Evolutionary conservation across 2,329 filamentous ascomycete genomes (phyloP).

Genomic region (Diplodia intermedia): DNA sequence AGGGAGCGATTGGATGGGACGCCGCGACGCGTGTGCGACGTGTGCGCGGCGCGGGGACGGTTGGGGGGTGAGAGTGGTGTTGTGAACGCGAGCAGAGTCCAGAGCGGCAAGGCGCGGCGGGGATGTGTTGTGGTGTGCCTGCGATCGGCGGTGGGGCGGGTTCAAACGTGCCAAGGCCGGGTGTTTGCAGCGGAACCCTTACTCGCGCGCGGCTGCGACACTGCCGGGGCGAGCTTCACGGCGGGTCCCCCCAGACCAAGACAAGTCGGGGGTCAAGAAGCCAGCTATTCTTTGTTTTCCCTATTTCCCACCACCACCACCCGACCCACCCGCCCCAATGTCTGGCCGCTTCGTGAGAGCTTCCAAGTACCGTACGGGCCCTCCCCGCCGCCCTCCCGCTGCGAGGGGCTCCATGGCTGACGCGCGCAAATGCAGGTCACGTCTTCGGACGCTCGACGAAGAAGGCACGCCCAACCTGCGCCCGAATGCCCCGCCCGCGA

Average conservation of each 20-base stretch:
- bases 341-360: constrained; percentile 75
- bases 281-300: constrained; percentile 26
- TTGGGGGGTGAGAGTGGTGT: neutral
- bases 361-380: constrained; percentile 72
- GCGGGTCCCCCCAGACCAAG: constrained; percentile 25
- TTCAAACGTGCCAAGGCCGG: constrained; percentile 18
- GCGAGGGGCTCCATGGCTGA: constrained; percentile 39
- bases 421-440: constrained; percentile 70
- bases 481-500: constrained; percentile 14
- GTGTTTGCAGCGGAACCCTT: constrained; percentile 30
- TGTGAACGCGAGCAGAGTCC: neutral
- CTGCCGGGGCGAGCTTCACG: constrained; percentile 21
- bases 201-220: constrained; percentile 24
- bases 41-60: constrained; percentile 1
- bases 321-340: constrained; percentile 54
- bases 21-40: constrained; percentile 7
- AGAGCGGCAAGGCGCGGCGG: constrained; percentile 9
- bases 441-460: constrained; percentile 95
- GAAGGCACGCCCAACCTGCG: constrained; percentile 63
- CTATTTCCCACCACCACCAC: constrained; percentile 16
- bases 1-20: neutral
- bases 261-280: constrained; percentile 29
- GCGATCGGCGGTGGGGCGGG: constrained; percentile 21
- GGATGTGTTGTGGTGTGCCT: neutral
- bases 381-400: constrained; percentile 37